These are phyloP conservation scores for Backusella tarrabulga DNA, from an alignment of 192 early-diverging fungal species.

Conservation along the genomic window DNA sequence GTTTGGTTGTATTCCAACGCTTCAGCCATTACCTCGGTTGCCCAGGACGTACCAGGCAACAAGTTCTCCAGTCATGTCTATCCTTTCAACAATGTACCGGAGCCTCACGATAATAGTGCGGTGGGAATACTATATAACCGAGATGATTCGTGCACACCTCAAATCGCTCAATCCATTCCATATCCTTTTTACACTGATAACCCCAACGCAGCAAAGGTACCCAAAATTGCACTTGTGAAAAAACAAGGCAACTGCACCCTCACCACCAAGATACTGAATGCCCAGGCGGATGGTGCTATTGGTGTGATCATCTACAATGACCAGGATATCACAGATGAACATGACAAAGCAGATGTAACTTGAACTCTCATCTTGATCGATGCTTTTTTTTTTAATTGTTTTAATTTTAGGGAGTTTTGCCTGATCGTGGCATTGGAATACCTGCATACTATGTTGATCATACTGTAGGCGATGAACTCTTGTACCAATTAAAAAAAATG, in stretches of 20 bases:
- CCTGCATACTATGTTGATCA: constrained; percentile 23
- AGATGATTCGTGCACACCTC: constrained; percentile 12
- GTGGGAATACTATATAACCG: constrained; percentile 23
- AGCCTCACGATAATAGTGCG: not conserved
- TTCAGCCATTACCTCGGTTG: constrained; percentile 6
- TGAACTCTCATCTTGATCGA: too few relatives aligned
- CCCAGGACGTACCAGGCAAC: not conserved
- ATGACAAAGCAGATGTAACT: not conserved
- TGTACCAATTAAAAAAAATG: constrained; percentile 17
- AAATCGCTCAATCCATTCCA: not conserved
- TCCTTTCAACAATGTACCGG: constrained; percentile 3
- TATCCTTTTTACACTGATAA: not conserved
- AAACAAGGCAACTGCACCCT: constrained; percentile 28
- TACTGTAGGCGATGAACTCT: constrained; percentile 5
- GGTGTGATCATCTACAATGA: constrained; percentile 37
- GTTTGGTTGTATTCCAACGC: constrained; percentile 22
- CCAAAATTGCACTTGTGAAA: constrained; percentile 17
- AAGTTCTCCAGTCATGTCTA: not conserved
- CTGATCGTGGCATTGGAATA: constrained; percentile 20
- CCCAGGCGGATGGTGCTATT: constrained; percentile 29
- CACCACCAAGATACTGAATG: constrained; percentile 33
- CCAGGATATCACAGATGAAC: constrained; percentile 8
- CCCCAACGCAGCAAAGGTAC: not conserved
- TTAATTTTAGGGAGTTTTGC: constrained; percentile 18
- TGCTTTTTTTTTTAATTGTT: too few relatives aligned